Evolutionary conservation across 768 basidiomycete species (phyloP), one percentile per base, ranked within the genome.

Genomic region (Dioszegia hungarica): DNA sequence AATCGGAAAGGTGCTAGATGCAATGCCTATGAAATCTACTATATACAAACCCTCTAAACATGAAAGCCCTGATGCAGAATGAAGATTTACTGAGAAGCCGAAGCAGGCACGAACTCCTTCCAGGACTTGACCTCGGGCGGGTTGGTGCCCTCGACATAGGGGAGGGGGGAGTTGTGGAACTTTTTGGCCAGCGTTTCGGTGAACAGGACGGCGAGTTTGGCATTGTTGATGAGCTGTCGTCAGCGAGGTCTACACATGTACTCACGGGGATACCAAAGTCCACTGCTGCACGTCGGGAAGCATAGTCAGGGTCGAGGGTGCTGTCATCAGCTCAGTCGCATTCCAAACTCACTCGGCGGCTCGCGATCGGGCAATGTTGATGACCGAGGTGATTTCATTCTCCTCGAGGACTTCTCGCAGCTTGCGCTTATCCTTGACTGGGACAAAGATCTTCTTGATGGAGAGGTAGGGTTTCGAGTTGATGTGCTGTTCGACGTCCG

Each of bases 351-450:
- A 55, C 54, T 85, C 84, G 38, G 78, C 79, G 31, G 86, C 93
- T 5, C 91, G 85, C 53, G 83, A 78, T 68, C 86, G 84, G 11
- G 94, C 86, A 49, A 99, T 82, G 79, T 98, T 97, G 78, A 98
- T 85, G 39, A 99, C 95, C 44, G 85, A 86, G 70, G 91, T 87
- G 66, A 99, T 94, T 63, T 97, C 89, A 75, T 87, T 87, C 76
- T 94, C 88, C 75, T 77, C 76, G 25, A 78, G 93, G 12, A 94
- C 94, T 74, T 91, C 87, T 33, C 90, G 86, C 15, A 98, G 81
- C 76, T 89, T 91, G 45, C 95, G 82, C 81, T 99, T 98, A 78
- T 99, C 95, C 61, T 89, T 86, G 47, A 87, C 88, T 4, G 95
- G 95, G 86, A 99, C 94, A 79, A 91, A 84, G 69, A 99, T 97